Percentiles rank a stretch among this genome's conserved stretches.
phyloP scores from a whole-genome alignment of 768 basidiomycete species.

The Cystobasidium onofrii region DNA sequence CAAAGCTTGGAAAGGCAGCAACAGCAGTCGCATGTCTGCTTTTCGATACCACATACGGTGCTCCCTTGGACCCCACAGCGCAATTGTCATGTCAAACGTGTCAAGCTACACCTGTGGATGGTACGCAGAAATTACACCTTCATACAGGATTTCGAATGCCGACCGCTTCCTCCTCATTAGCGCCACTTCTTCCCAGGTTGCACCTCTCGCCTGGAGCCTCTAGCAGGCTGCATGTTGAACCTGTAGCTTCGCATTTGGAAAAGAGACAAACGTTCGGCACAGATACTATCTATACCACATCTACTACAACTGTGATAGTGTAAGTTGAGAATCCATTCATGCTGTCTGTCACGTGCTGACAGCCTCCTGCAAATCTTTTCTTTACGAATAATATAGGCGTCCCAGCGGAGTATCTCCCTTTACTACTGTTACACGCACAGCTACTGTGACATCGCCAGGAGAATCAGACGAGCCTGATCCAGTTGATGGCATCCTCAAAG shows the following conservation, averaged over 20 bases:
- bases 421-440: not conserved
- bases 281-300: constrained; percentile 13
- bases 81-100: not conserved
- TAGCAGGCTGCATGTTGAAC: not conserved
- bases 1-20: not conserved
- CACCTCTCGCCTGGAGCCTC: not conserved
- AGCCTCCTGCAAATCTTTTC: not conserved
- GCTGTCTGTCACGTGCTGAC: not conserved
- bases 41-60: not conserved
- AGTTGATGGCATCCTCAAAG: not conserved
- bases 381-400: not conserved
- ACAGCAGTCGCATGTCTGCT: not conserved
- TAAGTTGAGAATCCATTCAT: not conserved
- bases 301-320: not conserved
- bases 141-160: no score
- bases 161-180: no score
- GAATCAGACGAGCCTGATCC: not conserved
- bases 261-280: constrained; percentile 1
- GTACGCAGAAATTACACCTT: no score
- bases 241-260: not conserved
- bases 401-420: not conserved
- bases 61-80: not conserved
- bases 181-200: not conserved
- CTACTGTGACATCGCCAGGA: not conserved
- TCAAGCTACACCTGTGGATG: not conserved